phyloP scores from a whole-genome alignment of 352 stramenopile species.

The Aphanomyces euteiches region DNA sequence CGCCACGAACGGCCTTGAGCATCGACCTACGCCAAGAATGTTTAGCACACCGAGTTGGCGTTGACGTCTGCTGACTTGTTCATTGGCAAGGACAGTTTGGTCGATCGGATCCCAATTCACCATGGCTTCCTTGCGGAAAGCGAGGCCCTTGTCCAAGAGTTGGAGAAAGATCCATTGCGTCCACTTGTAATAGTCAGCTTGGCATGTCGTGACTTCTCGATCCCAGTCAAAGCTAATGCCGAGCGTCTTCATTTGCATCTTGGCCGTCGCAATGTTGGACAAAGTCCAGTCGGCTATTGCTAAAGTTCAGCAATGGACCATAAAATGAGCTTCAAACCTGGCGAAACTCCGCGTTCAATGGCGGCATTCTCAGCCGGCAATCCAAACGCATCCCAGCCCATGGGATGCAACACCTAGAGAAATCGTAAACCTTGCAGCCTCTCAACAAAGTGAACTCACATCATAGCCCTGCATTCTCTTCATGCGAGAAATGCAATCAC shows the following conservation, averaged over 20 bases:
- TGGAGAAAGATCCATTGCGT: conserved; percentile 99
- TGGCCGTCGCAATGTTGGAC: conserved; percentile 97
- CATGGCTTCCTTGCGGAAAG: conserved; percentile 92
- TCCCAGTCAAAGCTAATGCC: conserved; percentile 98
- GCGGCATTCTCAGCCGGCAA: conserved; percentile 99
- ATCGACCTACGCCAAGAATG: conserved; percentile 45
- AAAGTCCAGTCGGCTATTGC: conserved; percentile 86
- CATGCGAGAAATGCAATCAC: conserved; percentile 96
- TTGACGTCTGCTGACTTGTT: conserved; percentile 78
- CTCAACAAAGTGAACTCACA: conserved; percentile 35
- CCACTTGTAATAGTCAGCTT: conserved; percentile 97
- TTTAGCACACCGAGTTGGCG: background rate
- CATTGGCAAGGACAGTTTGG: conserved; percentile 98
- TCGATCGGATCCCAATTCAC: conserved; percentile 99
- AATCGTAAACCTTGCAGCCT: too few species aligned
- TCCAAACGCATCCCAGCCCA: conserved; percentile 99
- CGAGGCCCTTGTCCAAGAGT: conserved; percentile 95
- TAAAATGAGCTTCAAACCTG: conserved; percentile 34
- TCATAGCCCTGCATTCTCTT: conserved; percentile 96
- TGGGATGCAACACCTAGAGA: conserved; percentile 93
- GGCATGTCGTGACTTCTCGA: conserved; percentile 95
- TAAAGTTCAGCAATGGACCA: background rate
- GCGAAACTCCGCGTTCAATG: conserved; percentile 96
- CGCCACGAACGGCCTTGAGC: conserved; percentile 94
- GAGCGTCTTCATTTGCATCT: conserved; percentile 93